Base-by-base conservation (phyloP, 805 yeast genomes). In the Suhomyces sp. region DNA sequence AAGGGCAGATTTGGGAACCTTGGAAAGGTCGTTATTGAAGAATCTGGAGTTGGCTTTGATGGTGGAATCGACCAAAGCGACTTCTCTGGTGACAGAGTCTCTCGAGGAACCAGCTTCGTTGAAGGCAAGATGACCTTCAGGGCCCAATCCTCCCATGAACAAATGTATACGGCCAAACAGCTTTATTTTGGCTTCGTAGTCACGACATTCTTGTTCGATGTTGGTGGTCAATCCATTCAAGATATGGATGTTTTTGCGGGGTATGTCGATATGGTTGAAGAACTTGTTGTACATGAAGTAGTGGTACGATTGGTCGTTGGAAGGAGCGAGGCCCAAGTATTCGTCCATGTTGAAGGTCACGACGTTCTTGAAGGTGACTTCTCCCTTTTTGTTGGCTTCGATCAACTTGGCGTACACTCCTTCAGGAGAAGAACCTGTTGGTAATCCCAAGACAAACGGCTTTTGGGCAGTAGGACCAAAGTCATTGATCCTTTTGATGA, bases 341-440 rank as follows among this genome's bases (percentile, higher is more conserved):
- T 77, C 82, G 48, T 77, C 82, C 81, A 76, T 77, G 54, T 77
- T 76, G 60, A 77, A 77, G 9, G 79, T 72, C 12, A 76, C 74
- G 31, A 77, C 82, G 50, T 76, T 60, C 38, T 59, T 55, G 56
- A 77, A 77, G 15, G 68, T 60, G 6, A 77, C 62, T 22, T 48
- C 50, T 8, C 73, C 72, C 16, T 46, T 43, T 37, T 64, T 60
- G 55, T 76, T 60, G 8, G 70, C 70, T 30, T 58, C 56, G 17
- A 77, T 68, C 26, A 77, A 58, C 30, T 56, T 53, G 33, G 66
- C 59, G 49, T 77, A 77, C 9, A 77, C 72, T 3, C 72, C 74
- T 48, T 74, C 79, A 10, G 82, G 81, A 4, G 80, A 74, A 4
- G 81, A 76, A 3, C 82, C 82, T 3, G 81, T 77, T 20, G 82